Evolutionary conservation across 2,329 filamentous ascomycete genomes (phyloP), one percentile per base, ranked within the genome.

Genomic region (Boeremia exigua): DNA sequence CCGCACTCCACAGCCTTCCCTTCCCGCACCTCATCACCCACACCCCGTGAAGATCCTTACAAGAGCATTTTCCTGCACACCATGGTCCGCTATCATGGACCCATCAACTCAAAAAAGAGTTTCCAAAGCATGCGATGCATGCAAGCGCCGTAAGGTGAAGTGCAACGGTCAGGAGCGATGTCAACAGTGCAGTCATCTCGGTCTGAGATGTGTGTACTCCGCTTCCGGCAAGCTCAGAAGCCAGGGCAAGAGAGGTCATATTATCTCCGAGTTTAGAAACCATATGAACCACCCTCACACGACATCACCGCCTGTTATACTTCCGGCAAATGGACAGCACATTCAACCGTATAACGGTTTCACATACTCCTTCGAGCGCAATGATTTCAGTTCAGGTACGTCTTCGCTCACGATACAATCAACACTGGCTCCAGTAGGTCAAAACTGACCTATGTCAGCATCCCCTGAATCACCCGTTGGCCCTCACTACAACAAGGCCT

Each of bases 121-220:
- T 27, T 72, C 70, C 29, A 74, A 73, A 61, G 78, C 79, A n/a
- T 81, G 79, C 59, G 78, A 81, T 56, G 75, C 77, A 6, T 81
- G 79, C 66, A 78, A 78, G 47, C 64, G 77, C 3, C 75, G 79
- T 14, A 81, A 81, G 57, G 78, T 81, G 14, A 76, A 76, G 51
- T 81, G 79, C 63, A 80, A 81, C 60, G 79, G 80, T 29, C 69
- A 78, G 51, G 67, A 75, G 25, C 69, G 75, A 38, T 82, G 80
- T 62, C 71, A 73, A 54, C 71, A 74, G 44, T 73, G 71, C 56
- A 66, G 62, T 25, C 71, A 74, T 54, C 72, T 81, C 40, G 77
- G 77, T 29, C 63, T 82, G n/a, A 67, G 62, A 28, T 82, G 80
- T 63, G 72, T 78, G 2, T 82, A 81, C 62, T 75, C 77, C 4